Evolutionary conservation across 2,329 filamentous ascomycete species (phyloP), one percentile per base, ranked within the genome.

Genomic region (Herpotrichia juniperi): DNA sequence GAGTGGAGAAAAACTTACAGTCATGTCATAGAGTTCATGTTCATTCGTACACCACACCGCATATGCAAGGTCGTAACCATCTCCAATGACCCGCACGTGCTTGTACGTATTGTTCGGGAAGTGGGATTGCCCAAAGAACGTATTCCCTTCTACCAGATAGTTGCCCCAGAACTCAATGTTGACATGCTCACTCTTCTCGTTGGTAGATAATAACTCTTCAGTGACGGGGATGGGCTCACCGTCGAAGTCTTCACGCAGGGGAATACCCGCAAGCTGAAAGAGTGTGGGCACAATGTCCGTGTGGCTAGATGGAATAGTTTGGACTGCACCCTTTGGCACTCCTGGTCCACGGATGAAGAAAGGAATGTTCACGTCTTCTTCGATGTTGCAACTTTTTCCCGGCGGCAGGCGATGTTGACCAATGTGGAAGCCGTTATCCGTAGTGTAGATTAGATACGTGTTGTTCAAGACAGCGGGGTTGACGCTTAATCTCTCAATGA

Each of bases 401-500:
- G 74, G 70, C 42, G 71, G 72, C 1, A 76, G 58, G 1, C 75
- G 61, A 50, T 77, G 74, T 45, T 76, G 71, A 8, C 73, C 66
- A 22, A 75, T 71, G 46, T 75, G 73, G 51, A 66, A 75, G 4
- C 74, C 74, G 52, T 77, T 76, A 56, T 77, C 74, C 3, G 67
- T 70, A 8, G 67, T 66, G 54, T 70, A 77, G 48, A 77, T 63
- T 30, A 77, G 65, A 43, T 74, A 76, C 0, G 74, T 83, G 46
- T 83, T 79, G 4, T 82, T 76, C n/a, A 81, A 61, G 10, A 79
- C 58, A 3, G 63, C 73, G 12, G 72, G 70, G 4, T 71, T 50
- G n/a, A n/a, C n/a, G 12, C 78, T 72, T 1, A 84, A 68, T 0
- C 72, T 72, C 2, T 61, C 53, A 7, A 83, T 58, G 1, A 83